These are phyloP conservation scores for Penicillium brevicompactum DNA, from an alignment of 2,329 filamentous ascomycete species.

Conservation along the genomic window DNA sequence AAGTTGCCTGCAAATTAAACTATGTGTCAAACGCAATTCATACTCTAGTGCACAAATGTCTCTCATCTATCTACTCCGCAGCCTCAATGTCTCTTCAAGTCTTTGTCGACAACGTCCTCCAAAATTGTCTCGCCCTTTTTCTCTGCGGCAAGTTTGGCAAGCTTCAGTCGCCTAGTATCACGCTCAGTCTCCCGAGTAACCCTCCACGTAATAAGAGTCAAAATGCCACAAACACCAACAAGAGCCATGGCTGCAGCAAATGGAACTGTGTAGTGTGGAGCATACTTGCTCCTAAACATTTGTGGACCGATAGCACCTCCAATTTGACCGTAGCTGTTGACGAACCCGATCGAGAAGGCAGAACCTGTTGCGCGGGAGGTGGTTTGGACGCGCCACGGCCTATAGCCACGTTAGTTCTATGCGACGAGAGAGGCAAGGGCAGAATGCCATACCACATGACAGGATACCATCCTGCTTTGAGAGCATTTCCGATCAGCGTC, in stretches of 20 bases:
- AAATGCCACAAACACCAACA: conserved; percentile 46
- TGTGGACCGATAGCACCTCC: conserved; percentile 53
- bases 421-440: too few species aligned
- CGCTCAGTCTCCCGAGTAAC: conserved; percentile 48
- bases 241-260: conserved; percentile 51
- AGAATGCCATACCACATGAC: conserved; percentile 45
- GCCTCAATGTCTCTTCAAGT: conserved; percentile 27
- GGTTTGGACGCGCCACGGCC: conserved; percentile 55
- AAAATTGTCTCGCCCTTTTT: conserved; percentile 46
- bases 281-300: conserved; percentile 49
- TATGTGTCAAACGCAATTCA: too few species aligned
- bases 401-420: neutral
- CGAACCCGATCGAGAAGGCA: conserved; percentile 54
- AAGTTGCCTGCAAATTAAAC: too few species aligned
- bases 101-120: conserved; percentile 47
- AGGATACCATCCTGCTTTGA: conserved; percentile 50
- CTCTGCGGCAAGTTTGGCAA: conserved; percentile 44
- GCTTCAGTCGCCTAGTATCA: conserved; percentile 50
- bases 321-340: conserved; percentile 55
- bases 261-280: conserved; percentile 48
- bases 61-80: neutral
- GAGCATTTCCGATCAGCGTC: conserved; percentile 48
- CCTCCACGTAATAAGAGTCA: conserved; percentile 50
- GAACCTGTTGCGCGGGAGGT: conserved; percentile 51
- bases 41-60: too few species aligned